Percentiles rank a stretch among this genome's conserved stretches.
phyloP scores from a whole-genome alignment of 192 early-diverging fungal species.

The Podila horticola region DNA sequence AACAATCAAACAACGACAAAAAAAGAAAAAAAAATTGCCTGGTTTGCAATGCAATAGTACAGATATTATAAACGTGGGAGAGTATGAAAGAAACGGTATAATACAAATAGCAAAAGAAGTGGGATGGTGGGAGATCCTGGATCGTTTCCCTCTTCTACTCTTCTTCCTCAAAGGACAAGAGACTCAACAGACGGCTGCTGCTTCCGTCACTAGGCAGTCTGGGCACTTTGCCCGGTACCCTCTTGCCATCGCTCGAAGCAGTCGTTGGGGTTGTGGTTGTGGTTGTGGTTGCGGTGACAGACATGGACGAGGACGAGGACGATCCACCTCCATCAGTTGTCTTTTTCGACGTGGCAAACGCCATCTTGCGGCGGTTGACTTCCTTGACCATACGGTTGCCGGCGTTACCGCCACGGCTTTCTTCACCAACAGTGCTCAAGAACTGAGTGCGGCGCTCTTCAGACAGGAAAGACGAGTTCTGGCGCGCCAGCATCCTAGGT shows the following conservation, averaged over 20 bases:
- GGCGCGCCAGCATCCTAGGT: constrained; percentile 16
- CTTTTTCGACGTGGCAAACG: constrained; percentile 29
- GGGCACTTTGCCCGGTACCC: background rate
- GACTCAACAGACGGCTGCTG: background rate
- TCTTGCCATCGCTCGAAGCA: background rate
- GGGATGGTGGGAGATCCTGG: too few relatives aligned
- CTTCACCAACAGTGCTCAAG: constrained; percentile 41
- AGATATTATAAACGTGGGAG: too few relatives aligned
- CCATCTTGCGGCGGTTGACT: constrained; percentile 32
- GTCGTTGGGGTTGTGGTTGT: background rate
- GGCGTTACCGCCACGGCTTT: constrained; percentile 1
- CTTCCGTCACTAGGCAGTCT: background rate
- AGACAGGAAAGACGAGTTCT: constrained; percentile 34
- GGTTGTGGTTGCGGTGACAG: background rate
- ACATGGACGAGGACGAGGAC: background rate
- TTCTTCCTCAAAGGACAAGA: constrained; percentile 1
- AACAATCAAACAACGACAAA: background rate
- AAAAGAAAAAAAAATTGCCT: background rate
- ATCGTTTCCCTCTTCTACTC: background rate
- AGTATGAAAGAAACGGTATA: too few relatives aligned
- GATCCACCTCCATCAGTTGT: background rate
- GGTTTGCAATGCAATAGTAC: too few relatives aligned
- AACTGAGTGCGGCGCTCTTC: constrained; percentile 28
- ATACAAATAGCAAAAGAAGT: too few relatives aligned
- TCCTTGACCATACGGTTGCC: constrained; percentile 27